phyloP scores from a whole-genome alignment of 441 rosid genomes.

The Erodium trifolium region DNA sequence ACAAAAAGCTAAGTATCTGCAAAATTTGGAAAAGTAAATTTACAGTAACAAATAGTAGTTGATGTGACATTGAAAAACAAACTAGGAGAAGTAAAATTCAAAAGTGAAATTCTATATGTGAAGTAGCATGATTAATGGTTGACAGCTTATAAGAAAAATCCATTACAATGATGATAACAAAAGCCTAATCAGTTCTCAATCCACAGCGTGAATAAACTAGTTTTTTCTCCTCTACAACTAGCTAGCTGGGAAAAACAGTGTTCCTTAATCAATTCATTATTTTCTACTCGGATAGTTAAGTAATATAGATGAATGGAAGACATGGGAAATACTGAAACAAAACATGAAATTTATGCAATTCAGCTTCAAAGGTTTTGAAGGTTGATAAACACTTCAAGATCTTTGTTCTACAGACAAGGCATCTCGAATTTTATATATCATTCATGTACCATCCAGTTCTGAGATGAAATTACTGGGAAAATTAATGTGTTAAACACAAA shows the following conservation, averaged over 20 bases:
- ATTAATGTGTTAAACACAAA: too few species aligned
- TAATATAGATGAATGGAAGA: not conserved
- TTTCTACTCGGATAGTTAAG: slow-evolving; percentile 1
- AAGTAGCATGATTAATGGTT: slow-evolving; percentile 3
- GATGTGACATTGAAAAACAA: not conserved
- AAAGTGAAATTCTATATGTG: not conserved
- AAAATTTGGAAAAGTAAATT: slow-evolving; percentile 25
- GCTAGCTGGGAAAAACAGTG: not conserved
- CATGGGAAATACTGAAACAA: not conserved
- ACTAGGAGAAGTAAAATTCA: not conserved
- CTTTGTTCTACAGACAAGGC: too few species aligned
- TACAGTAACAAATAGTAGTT: slow-evolving; percentile 2
- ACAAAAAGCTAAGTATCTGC: slow-evolving; percentile 75
- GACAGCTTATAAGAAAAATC: not conserved
- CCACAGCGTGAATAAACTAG: not conserved
- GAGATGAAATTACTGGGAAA: too few species aligned
- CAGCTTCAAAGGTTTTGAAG: not conserved
- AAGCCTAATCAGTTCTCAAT: not conserved
- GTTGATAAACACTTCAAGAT: not conserved
- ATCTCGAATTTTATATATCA: too few species aligned
- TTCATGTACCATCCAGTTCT: too few species aligned
- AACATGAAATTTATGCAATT: too few species aligned
- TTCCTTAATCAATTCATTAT: not conserved
- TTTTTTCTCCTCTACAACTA: slow-evolving; percentile 6
- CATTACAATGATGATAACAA: slow-evolving; percentile 7